These are phyloP conservation scores for Spergularia marina DNA, from an alignment of 148 eudicot genomes.

Conservation along the genomic window DNA sequence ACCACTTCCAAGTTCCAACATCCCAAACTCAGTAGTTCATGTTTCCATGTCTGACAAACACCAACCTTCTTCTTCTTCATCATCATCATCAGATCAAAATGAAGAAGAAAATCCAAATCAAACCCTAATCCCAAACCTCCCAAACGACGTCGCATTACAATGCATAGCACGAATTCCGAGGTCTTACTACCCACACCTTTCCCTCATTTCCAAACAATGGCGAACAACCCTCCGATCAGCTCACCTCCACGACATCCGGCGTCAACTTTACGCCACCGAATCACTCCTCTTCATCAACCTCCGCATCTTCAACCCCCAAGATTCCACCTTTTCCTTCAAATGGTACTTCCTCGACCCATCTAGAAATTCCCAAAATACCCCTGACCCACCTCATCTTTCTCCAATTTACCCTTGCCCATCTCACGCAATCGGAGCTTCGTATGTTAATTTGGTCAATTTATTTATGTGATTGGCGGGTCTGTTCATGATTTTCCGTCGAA, in stretches of 20 bases:
- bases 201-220: slow-evolving; percentile 66
- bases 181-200: slow-evolving; percentile 51
- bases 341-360: slow-evolving; percentile 57
- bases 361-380: slow-evolving; percentile 11
- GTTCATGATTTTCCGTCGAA: slow-evolving; percentile 42
- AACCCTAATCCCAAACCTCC: slow-evolving; percentile 60
- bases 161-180: slow-evolving; percentile 71
- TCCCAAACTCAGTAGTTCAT: neutral
- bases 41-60: slow-evolving; percentile 35
- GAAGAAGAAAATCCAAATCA: slow-evolving; percentile 7
- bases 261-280: slow-evolving; percentile 45
- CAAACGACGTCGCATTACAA: slow-evolving; percentile 72
- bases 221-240: slow-evolving; percentile 50
- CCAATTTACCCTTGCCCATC: slow-evolving; percentile 47
- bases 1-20: neutral
- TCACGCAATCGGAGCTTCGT: slow-evolving; percentile 54
- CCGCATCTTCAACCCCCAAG: slow-evolving; percentile 40
- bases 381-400: slow-evolving; percentile 14
- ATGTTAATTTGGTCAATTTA: slow-evolving; percentile 38
- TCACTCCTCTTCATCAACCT: slow-evolving; percentile 58
- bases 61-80: slow-evolving; percentile 12
- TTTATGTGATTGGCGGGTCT: slow-evolving; percentile 84
- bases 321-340: slow-evolving; percentile 41
- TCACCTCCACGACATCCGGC: slow-evolving; percentile 55
- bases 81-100: slow-evolving; percentile 2